Percentiles rank a stretch among this genome's conserved stretches.
Conservation (phyloP, 208 protist species). For the Leishmania martiniquensis region DNA sequence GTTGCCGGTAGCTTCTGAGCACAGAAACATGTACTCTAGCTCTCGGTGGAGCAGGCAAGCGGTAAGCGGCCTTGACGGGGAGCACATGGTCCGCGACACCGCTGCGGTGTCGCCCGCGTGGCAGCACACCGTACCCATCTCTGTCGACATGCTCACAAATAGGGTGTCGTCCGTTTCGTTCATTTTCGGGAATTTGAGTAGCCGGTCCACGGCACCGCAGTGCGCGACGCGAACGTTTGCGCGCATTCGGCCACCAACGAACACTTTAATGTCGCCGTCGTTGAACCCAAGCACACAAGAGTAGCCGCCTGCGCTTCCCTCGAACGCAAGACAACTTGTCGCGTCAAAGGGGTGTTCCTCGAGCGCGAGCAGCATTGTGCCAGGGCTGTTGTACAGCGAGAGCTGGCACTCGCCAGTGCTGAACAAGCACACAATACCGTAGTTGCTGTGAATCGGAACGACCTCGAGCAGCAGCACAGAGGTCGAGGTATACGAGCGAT, state of each 20-base stretch:
- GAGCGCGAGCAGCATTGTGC: conserved; percentile 26
- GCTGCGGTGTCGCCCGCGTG: conserved; percentile 53
- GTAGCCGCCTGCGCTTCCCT: conserved; percentile 7
- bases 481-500: background rate
- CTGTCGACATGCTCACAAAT: conserved; percentile 67
- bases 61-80: conserved; percentile 71
- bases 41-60: conserved; percentile 50
- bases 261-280: conserved; percentile 51
- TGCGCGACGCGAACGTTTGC: conserved; percentile 38
- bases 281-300: conserved; percentile 44
- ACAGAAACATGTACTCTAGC: conserved; percentile 59
- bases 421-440: conserved; percentile 35
- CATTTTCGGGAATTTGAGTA: conserved; percentile 31
- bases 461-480: conserved; percentile 36
- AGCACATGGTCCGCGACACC: conserved; percentile 52
- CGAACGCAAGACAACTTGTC: conserved; percentile 44
- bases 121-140: conserved; percentile 66
- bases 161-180: conserved; percentile 40
- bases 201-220: conserved; percentile 40
- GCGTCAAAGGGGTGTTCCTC: conserved; percentile 40
- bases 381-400: conserved; percentile 22
- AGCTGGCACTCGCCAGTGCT: conserved; percentile 41
- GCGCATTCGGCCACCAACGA: conserved; percentile 25
- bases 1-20: conserved; percentile 56
- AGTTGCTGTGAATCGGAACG: conserved; percentile 19